Evolutionary conservation across 2,329 filamentous ascomycete genomes (phyloP), one percentile per base, ranked within the genome.

Genomic region (Aspergillus pseudotamarii): DNA sequence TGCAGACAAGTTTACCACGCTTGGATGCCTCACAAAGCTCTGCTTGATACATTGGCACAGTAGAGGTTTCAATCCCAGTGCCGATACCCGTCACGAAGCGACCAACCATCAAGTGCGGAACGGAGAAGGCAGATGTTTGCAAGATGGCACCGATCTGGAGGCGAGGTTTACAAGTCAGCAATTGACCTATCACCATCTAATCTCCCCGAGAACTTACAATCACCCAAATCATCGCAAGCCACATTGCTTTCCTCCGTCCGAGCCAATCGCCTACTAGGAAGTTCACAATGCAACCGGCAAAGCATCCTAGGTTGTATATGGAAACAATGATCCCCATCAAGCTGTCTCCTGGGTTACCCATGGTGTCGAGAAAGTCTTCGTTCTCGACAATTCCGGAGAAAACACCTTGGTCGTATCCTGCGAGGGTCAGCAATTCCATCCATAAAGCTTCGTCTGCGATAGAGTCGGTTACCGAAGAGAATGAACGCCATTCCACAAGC

Each of bases 51-150:
- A 75, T 76, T 0, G 77, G 76, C 10, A 78, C 75, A 9, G 71
- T 74, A 32, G 76, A 75, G 12, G 73, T 76, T 64, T 75, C 72
- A 66, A 83, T 76, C 2, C 84, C 84, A 59, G 83, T 83, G 1
- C 83, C 82, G 61, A 85, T 77, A 5, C 82, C 83, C 3, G 82
- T 83, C 30, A 85, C 76, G 57, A 81, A 79, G 30, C 83, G 78
- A 16, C 81, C 82, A 30, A 84, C 75, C 57, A 78, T 74, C 21
- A 79, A 62, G 48, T 78, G 76, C 1, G 75, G 69, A 2, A 73
- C 65, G 4, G 69, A 70, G 59, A 68, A 77, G 1, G 75, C 69
- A 10, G 71, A 70, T 26, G 73, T 71, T 65, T 79, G 77, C 6
- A 79, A 61, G 1, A 67, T 72, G 21, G 75, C 76, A 4, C 76